Evolutionary conservation across 306 rosid species (phyloP).

Genomic region (Notholithocarpus densiflorus): DNA sequence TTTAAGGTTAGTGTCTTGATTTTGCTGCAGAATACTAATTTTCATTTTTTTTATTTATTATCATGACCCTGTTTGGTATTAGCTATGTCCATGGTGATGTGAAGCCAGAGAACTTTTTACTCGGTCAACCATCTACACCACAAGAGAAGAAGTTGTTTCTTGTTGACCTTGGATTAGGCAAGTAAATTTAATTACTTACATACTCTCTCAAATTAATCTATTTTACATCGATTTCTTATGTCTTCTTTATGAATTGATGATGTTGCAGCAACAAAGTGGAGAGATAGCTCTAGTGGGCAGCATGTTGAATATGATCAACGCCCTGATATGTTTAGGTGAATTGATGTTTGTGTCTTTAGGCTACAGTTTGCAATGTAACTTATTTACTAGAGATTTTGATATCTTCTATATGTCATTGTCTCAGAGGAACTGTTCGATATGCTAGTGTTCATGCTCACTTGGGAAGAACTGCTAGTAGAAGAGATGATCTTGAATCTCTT

Average conservation of each 20-base stretch:
- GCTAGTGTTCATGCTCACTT: slow-evolving; percentile 97
- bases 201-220: slow-evolving; percentile 6
- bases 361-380: not conserved
- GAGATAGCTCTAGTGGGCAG: slow-evolving; percentile 64
- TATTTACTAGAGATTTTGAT: slow-evolving; percentile 1
- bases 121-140: slow-evolving; percentile 88
- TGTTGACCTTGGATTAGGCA: slow-evolving; percentile 93
- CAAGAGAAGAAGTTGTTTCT: slow-evolving; percentile 93
- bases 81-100: slow-evolving; percentile 98
- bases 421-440: slow-evolving; percentile 93
- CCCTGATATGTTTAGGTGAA: slow-evolving; percentile 92
- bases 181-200: slow-evolving; percentile 25
- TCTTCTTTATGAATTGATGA: not conserved
- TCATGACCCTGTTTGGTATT: slow-evolving; percentile 10
- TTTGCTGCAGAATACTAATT: not conserved
- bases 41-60: not conserved
- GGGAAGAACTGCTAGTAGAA: slow-evolving; percentile 96
- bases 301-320: slow-evolving; percentile 97
- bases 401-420: not conserved
- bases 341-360: not conserved
- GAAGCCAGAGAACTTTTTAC: slow-evolving; percentile 93
- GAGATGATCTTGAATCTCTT: slow-evolving; percentile 96
- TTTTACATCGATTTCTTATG: slow-evolving; percentile 5
- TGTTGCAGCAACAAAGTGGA: slow-evolving; percentile 89
- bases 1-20: not conserved